These are phyloP conservation scores for Lachancea waltii DNA, from an alignment of 805 yeast species.

Conservation along the genomic window DNA sequence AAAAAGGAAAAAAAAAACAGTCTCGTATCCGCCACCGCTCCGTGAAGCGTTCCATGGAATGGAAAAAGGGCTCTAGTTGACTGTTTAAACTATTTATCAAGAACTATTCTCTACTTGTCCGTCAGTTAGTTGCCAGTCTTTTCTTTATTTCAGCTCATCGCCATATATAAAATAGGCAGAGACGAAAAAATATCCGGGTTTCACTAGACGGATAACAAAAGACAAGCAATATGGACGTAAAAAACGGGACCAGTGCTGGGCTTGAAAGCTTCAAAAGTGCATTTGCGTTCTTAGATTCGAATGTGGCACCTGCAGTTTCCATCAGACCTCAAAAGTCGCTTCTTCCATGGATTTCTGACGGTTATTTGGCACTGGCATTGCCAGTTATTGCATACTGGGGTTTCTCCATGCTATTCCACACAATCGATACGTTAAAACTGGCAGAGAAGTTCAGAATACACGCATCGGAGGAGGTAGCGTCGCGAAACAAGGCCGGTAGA, in stretches of 20 bases:
- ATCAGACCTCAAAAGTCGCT: conserved; percentile 37
- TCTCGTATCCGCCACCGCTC: neutral
- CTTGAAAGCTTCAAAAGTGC: conserved; percentile 9
- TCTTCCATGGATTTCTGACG: conserved; percentile 62
- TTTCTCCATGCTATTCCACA: conserved; percentile 64
- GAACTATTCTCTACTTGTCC: neutral
- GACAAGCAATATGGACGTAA: neutral
- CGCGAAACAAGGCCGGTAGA: conserved; percentile 69
- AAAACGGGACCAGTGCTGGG: neutral
- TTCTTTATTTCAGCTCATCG: neutral
- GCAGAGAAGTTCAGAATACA: conserved; percentile 86
- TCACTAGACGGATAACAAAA: neutral
- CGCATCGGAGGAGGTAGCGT: conserved; percentile 76
- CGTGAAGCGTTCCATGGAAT: too few relatives aligned
- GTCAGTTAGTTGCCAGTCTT: neutral
- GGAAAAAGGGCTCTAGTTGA: neutral
- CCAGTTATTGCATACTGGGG: conserved; percentile 86
- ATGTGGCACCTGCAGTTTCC: conserved; percentile 27
- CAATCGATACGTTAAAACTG: conserved; percentile 65
- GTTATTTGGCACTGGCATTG: conserved; percentile 57
- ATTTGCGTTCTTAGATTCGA: conserved; percentile 20
- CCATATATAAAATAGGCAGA: neutral
- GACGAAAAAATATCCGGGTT: neutral
- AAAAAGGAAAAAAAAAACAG: neutral
- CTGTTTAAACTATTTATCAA: neutral